Conservation (phyloP, 331 rosid species). For the Erythrophleum ivorense region DNA sequence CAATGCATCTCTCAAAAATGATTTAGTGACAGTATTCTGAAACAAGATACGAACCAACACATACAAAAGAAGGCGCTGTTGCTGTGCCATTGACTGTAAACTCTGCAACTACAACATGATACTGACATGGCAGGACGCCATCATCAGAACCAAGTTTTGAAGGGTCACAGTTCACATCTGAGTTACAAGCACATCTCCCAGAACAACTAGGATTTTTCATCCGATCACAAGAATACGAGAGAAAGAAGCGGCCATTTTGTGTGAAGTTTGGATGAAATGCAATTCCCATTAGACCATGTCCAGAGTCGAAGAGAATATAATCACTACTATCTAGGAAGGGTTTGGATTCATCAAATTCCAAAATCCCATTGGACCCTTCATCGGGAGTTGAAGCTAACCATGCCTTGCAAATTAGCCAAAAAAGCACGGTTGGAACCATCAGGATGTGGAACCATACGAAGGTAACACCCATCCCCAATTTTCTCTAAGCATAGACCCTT, state of each 20-base stretch:
- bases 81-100: constrained; percentile 45
- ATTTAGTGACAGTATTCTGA: not conserved
- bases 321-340: constrained; percentile 46
- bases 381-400: constrained; percentile 51
- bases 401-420: constrained; percentile 35
- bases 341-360: constrained; percentile 39
- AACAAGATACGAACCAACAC: not conserved
- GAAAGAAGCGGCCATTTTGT: constrained; percentile 48
- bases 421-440: constrained; percentile 51
- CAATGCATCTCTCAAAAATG: constrained; percentile 15
- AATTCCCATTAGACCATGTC: constrained; percentile 48
- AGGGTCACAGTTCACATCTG: constrained; percentile 48
- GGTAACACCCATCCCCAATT: constrained; percentile 45
- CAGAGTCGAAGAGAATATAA: constrained; percentile 31
- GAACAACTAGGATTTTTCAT: constrained; percentile 40
- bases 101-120: constrained; percentile 47
- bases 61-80: constrained; percentile 34
- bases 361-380: constrained; percentile 33
- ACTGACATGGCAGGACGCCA: constrained; percentile 47
- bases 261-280: constrained; percentile 53
- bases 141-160: constrained; percentile 36
- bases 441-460: constrained; percentile 54
- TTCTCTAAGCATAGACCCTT: constrained; percentile 53
- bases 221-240: constrained; percentile 46
- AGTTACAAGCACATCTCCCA: constrained; percentile 58